These are phyloP conservation scores for Cucumis hystrix DNA, from an alignment of 306 rosid genomes.

Conservation along the genomic window DNA sequence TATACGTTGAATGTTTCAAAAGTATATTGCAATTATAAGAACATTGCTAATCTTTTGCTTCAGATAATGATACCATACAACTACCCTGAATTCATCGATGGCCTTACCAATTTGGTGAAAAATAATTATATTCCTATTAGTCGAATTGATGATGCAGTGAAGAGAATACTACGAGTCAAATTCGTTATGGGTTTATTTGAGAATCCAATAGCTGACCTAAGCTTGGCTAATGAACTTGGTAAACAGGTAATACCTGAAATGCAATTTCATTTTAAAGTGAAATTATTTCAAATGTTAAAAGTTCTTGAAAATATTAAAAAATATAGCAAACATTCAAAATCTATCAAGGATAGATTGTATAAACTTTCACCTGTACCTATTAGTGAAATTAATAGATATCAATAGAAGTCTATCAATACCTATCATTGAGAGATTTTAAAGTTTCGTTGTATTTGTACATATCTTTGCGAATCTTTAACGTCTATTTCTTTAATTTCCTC, in stretches of 20 bases:
- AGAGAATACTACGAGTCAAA: neutral
- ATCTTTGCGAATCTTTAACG: too few relatives aligned
- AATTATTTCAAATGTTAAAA: too few relatives aligned
- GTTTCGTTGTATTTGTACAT: too few relatives aligned
- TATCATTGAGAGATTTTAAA: too few relatives aligned
- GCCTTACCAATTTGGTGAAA: neutral
- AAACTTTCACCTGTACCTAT: too few relatives aligned
- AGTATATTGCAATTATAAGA: neutral
- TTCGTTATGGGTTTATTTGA: neutral
- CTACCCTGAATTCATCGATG: neutral
- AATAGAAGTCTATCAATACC: too few relatives aligned
- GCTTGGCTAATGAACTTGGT: neutral
- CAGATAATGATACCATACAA: neutral
- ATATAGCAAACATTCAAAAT: too few relatives aligned
- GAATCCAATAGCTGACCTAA: neutral
- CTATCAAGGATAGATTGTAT: too few relatives aligned
- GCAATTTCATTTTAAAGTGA: too few relatives aligned
- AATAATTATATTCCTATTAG: neutral
- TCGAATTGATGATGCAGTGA: neutral
- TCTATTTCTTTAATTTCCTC: neutral
- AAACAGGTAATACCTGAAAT: neutral
- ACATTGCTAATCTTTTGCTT: neutral
- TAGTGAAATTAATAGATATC: too few relatives aligned
- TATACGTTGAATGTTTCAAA: too few relatives aligned
- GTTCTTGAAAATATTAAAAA: neutral